These are phyloP conservation scores for Vitis labrusca DNA, from an alignment of 164 flowering plant species.

Conservation along the genomic window DNA sequence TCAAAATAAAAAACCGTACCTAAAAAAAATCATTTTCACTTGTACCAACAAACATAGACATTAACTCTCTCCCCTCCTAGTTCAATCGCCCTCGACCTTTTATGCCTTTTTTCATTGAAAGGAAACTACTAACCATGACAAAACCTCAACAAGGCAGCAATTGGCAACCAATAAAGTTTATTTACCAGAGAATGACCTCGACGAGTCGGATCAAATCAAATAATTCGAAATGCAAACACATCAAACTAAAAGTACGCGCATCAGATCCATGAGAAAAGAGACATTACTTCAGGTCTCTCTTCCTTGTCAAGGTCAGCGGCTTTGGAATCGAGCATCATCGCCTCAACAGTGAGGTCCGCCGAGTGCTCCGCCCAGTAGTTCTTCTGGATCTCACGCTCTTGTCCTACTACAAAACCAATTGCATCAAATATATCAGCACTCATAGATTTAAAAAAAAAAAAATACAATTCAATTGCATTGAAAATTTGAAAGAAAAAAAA, in stretches of 20 bases:
- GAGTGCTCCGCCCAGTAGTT: constrained; percentile 90
- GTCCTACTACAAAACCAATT: constrained; percentile 14
- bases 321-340: constrained; percentile 98
- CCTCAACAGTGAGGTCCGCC: constrained; percentile 69
- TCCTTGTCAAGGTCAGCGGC: constrained; percentile 96
- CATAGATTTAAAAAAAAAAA: neutral
- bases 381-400: constrained; percentile 77
- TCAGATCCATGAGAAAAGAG: constrained; percentile 2
- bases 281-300: constrained; percentile 85
- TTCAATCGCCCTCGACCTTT: no score
- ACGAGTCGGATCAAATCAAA: neutral
- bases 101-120: no score
- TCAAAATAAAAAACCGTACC: no score
- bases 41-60: no score
- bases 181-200: no score
- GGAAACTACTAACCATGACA: no score
- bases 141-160: no score
- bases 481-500: neutral
- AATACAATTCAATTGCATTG: neutral
- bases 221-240: neutral
- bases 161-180: no score
- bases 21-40: no score
- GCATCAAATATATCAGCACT: constrained; percentile 7
- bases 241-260: neutral
- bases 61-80: no score